phyloP scores from a whole-genome alignment of 768 basidiomycete species.

The Lactarius akahatsu region DNA sequence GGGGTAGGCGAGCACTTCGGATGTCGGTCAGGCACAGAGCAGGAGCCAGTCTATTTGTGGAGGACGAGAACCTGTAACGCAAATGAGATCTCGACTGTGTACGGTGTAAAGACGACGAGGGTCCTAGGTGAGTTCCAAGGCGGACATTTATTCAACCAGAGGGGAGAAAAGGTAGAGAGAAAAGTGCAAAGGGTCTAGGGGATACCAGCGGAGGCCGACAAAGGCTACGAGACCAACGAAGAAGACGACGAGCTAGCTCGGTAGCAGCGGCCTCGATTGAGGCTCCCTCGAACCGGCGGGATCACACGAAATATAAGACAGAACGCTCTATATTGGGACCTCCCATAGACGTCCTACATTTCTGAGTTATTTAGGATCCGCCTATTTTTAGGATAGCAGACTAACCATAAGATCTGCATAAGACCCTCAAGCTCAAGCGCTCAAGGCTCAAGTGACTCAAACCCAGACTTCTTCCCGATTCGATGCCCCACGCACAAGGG shows the following conservation, averaged over 20 bases:
- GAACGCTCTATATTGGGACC: too few species aligned
- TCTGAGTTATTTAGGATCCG: too few species aligned
- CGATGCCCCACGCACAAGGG: too few species aligned
- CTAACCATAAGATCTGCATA: too few species aligned
- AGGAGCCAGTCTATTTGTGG: not conserved
- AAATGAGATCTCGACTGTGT: not conserved
- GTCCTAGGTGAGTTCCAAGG: not conserved
- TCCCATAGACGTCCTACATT: too few species aligned
- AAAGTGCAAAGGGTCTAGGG: not conserved
- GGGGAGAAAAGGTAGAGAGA: not conserved
- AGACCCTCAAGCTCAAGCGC: too few species aligned
- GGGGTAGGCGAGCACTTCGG: not conserved
- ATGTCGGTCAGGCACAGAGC: not conserved
- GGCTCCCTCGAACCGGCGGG: too few species aligned
- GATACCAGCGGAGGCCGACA: not conserved
- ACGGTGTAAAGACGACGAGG: not conserved
- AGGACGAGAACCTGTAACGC: too few species aligned
- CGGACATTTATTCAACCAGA: not conserved
- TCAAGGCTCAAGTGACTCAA: too few species aligned
- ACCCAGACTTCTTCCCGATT: too few species aligned
- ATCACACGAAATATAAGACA: not conserved
- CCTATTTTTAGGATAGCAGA: too few species aligned
- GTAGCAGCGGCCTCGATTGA: not conserved
- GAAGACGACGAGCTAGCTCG: not conserved
- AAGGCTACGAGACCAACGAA: not conserved